Percentiles rank a stretch among this genome's conserved stretches.
Evolutionary conservation across 371 early-diverging fungal species (phyloP).

Genomic region (Apophysomyces trapeziformis): DNA sequence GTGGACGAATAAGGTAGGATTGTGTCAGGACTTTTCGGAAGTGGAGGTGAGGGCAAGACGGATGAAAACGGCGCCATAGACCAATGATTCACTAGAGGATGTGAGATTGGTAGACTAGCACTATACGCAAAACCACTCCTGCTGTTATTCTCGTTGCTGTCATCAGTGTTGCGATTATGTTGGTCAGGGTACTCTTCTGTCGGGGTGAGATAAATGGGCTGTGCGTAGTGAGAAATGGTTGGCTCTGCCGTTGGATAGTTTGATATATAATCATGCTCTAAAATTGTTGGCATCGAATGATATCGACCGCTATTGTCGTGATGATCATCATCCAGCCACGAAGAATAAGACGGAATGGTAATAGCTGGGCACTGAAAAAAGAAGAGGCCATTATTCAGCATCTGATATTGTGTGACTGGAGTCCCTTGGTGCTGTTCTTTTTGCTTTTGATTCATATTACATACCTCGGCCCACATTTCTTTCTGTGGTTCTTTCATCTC

Average conservation of each 20-base stretch:
- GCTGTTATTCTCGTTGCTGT: not conserved
- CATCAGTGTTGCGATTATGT: not conserved
- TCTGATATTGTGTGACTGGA: too few species aligned
- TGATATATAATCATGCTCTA: not conserved
- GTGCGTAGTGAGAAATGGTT: not conserved
- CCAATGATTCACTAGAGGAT: not conserved
- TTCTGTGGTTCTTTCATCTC: too few species aligned
- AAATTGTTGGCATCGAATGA: not conserved
- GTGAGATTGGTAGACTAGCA: not conserved
- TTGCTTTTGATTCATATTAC: too few species aligned
- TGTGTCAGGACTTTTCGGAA: not conserved
- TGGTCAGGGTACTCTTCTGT: slow-evolving; percentile 5
- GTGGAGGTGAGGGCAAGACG: not conserved
- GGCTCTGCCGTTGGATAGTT: not conserved
- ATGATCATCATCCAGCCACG: not conserved
- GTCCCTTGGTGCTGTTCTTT: too few species aligned
- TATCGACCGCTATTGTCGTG: not conserved
- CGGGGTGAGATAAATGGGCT: not conserved
- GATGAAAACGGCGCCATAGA: not conserved
- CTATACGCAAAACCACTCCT: not conserved
- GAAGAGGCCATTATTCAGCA: too few species aligned
- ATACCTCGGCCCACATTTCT: too few species aligned
- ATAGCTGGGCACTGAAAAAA: not conserved
- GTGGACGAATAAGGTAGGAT: not conserved
- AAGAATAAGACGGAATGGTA: not conserved